Evolutionary conservation across 495 filamentous ascomycete genomes (phyloP), one percentile per base, ranked within the genome.

Genomic region (Articulospora tetracladia): DNA sequence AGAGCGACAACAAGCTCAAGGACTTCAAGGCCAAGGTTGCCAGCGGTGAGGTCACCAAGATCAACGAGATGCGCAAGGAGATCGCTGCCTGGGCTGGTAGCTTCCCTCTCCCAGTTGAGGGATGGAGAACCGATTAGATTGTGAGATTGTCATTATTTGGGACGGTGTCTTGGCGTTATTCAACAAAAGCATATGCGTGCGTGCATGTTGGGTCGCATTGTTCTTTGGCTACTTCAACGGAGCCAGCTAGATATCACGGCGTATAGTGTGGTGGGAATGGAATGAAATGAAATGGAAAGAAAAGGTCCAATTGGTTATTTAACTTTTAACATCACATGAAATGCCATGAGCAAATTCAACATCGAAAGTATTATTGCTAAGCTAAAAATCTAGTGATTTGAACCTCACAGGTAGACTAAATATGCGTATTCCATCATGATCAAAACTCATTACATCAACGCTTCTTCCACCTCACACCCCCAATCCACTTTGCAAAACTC

Each of bases 1-100:
- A 97, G 85, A 90, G 93, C 74, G 91, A 90, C 61, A 98, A 98
- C 83, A 97, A 93, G 85, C 89, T 92, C 68, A 98, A 98, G 86
- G 95, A 98, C 81, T 98, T 98, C 87, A 93, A 92, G 79, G 86
- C 87, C 69, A 92, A 91, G 82, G 89, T 96, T 55, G 83, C 89
- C 55, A 77, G 79, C 59, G 92, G 90, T 52, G 83, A 87, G 65
- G 82, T 96, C 46, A 69, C 82, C 50, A 89, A 91, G 79, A 89
- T 98, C 73, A 80, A 84, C 62, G 84, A 82, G 62, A 80, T 97
- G 69, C 88, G 84, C 80, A 87, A 91, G 82, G 93, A 98, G 83
- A 88, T 98, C 70, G 77, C 89, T 47, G 75, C 74, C 47, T 98
- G 95, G 95, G 91, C 91, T 71, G 81, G 82, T 72, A 86, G 85